Conservation (phyloP, 495 filamentous ascomycete species). For the Penicillium maclennaniae region DNA sequence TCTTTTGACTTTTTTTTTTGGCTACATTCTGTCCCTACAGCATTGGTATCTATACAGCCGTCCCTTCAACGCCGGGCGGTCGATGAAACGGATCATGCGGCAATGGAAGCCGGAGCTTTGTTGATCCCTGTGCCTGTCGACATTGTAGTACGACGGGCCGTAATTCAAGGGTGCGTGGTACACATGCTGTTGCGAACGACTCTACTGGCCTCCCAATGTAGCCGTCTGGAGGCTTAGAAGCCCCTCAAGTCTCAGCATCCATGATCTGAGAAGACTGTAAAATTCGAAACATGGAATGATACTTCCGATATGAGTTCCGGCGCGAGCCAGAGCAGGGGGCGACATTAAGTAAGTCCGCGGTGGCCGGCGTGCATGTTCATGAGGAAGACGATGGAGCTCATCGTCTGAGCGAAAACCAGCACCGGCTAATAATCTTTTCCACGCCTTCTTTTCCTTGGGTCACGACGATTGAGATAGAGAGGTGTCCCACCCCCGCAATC, state of each 20-base stretch:
- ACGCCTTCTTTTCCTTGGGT: not conserved
- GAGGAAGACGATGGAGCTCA: not conserved
- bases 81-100: not conserved
- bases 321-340: constrained; percentile 2
- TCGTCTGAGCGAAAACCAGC: not conserved
- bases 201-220: not conserved
- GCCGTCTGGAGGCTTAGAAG: constrained; percentile 16
- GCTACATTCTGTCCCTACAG: not conserved
- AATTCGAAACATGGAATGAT: not conserved
- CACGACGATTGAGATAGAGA: not conserved
- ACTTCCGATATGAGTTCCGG: not conserved
- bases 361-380: constrained; percentile 1
- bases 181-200: not conserved
- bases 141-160: constrained; percentile 10
- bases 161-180: constrained; percentile 11
- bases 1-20: not conserved
- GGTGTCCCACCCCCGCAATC: not conserved
- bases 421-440: not conserved
- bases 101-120: constrained; percentile 17
- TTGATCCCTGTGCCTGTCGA: constrained; percentile 15
- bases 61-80: not conserved
- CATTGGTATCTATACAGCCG: not conserved
- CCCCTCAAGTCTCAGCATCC: not conserved
- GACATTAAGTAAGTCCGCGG: constrained; percentile 1
- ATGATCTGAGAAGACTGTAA: constrained; percentile 8